Evolutionary conservation across 2,329 filamentous ascomycete genomes (phyloP), one percentile per base, ranked within the genome.

Genomic region (Tolypocladium amazonense): DNA sequence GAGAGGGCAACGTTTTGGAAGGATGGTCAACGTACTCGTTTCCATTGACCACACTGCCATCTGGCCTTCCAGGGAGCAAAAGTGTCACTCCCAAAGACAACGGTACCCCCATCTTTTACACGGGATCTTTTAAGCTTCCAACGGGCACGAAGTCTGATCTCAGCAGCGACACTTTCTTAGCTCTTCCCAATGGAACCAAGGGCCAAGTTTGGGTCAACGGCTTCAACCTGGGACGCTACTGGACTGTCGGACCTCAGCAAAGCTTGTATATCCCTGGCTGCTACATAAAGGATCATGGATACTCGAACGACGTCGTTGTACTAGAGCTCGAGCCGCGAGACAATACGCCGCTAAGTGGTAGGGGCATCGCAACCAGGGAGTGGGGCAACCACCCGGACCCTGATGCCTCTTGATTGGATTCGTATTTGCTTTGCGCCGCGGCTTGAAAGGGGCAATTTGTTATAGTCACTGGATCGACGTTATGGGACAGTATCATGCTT

Each of bases 161-260:
- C 8, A 64, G 59, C 20, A 63, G 56, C 4, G 71, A 73, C 59
- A 76, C 77, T 0, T 79, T 76, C 62, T 63, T 79, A 0, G 64
- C 69, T 2, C 63, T 79, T 4, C 73, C 75, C 2, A 66, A 66
- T 12, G 75, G 76, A 30, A 67, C 75, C 33, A 80, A 79, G 64
- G 78, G 78, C 0, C 70, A 72, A 23, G 73, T 79, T 0, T 80
- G 75, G 73, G 72, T 80, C 1, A 80, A 80, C 58, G 75, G 73
- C 15, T 68, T 75, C 38, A 76, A 79, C 56, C 65, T 80, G 2
- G 77, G 78, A 11, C 64, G 77, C 27, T 80, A 78, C 62, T 81
- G 77, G 78, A 66, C 68, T 18, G 67, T 79, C 39, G 78, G 77
- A 0, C 77, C 77, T 2, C 78, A 80, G 66, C 77, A 80, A 65